Percentiles rank a stretch among this genome's conserved stretches.
Conservation (phyloP, 495 filamentous ascomycete genomes). For the Xylaria sp. region DNA sequence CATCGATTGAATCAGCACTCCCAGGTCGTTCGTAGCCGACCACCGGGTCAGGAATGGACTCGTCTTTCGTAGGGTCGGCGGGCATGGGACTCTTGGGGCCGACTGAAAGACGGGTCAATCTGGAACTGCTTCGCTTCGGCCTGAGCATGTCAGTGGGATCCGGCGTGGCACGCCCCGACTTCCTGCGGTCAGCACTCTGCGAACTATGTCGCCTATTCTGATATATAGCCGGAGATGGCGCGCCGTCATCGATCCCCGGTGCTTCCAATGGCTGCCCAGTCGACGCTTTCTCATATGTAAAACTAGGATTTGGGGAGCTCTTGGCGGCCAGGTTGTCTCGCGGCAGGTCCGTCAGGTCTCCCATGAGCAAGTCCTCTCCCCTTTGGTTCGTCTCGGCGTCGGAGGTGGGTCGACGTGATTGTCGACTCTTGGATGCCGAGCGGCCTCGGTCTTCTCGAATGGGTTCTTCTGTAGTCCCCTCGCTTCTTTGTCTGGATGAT, state of each 20-base stretch:
- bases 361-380: constrained; percentile 32
- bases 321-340: constrained; percentile 21
- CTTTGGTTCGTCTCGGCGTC: constrained; percentile 31
- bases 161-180: constrained; percentile 49
- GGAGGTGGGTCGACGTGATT: constrained; percentile 32
- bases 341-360: constrained; percentile 37
- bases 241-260: constrained; percentile 63
- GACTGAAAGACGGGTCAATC: constrained; percentile 54
- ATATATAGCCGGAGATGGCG: constrained; percentile 71
- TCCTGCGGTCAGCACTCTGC: constrained; percentile 49
- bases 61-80: constrained; percentile 39
- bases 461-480: constrained; percentile 38
- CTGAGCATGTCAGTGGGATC: constrained; percentile 48
- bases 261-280: constrained; percentile 36
- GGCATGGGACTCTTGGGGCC: constrained; percentile 49
- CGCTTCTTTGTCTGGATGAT: constrained; percentile 46
- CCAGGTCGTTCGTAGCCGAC: constrained; percentile 66
- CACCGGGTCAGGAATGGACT: constrained; percentile 40
- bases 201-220: constrained; percentile 59
- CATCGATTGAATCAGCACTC: constrained; percentile 86
- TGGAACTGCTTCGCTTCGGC: constrained; percentile 55
- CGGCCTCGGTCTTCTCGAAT: constrained; percentile 41
- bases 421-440: constrained; percentile 37
- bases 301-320: constrained; percentile 31
- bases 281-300: constrained; percentile 35